A percentile compares a stretch with the other conserved stretches of the same genome.
Evolutionary conservation across 2,329 filamentous ascomycete species (phyloP).

Genomic region (Penicillium sp.): DNA sequence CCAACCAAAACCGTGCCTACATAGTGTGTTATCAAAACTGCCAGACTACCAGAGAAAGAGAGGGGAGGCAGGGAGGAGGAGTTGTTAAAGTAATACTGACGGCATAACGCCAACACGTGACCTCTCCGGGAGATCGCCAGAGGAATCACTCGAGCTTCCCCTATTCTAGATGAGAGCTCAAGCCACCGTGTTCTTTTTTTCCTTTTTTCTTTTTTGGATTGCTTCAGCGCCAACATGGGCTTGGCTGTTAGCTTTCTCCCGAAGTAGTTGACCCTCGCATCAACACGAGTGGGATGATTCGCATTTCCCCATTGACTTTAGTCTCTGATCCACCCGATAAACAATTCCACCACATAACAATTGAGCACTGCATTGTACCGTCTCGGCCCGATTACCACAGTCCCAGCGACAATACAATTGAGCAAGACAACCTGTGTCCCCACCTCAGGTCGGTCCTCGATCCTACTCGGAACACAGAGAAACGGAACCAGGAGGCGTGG

Average conservation of each 20-base stretch:
- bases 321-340: constrained; percentile 6
- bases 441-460: neutral
- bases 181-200: constrained; percentile 25
- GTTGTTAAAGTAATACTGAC: no score
- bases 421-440: neutral
- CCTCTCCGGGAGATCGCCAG: constrained; percentile 8
- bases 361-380: neutral
- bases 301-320: constrained; percentile 15
- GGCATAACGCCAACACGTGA: constrained; percentile 10
- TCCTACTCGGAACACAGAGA: neutral
- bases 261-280: neutral
- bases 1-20: no score
- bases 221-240: neutral
- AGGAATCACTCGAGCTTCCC: constrained; percentile 16
- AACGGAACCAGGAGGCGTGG: neutral
- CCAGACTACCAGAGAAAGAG: no score
- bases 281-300: constrained; percentile 8
- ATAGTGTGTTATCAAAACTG: no score
- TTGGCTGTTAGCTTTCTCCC: neutral
- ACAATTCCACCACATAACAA: neutral
- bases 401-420: neutral
- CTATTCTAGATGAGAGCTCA: constrained; percentile 16
- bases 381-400: neutral
- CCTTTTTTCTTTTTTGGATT: constrained; percentile 15
- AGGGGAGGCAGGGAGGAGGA: no score